Evolutionary conservation across 75 land plant genomes (phyloP), one percentile per base, ranked within the genome.

Genomic region (Sequoiadendron giganteum): DNA sequence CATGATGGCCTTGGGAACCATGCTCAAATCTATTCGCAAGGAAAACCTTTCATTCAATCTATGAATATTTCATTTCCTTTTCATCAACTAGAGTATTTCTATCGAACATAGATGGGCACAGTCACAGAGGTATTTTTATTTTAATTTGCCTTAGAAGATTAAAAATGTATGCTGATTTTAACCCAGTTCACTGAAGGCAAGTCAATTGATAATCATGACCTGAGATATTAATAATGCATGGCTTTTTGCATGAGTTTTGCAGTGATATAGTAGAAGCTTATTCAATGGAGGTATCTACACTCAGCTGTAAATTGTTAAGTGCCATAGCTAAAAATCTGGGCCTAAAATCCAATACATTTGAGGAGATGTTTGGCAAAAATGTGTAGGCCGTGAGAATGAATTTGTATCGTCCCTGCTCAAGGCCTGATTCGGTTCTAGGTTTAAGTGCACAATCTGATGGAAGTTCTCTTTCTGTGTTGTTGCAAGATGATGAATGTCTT

Each of bases 211-310:
- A 13, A 10, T 13, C 2, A 52, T 13, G 10, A 52, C 14, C 54
- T 52, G 18, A 55, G 18, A 49, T 10, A 49, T 70, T 28, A 1
- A 42, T 42, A 42, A 1, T 70, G 19, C 10, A 30, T 70, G 43
- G 75, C n/a, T 70, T 70, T 1, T 28, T n/a, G 76, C 76, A 13
- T 13, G 43, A 6, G 19, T n/a, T 84, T 32, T 32, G 4, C 58
- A 94, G 94, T 85, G 93, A 94, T 75, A 90, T 91, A 72, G 89
- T 91, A 19, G 93, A 93, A 15, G 91, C 92, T 77, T 96, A 93
- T 54, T 55, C 90, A 21, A 8, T 42, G 18, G 90, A 95, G 83
- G 82, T 92, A 40, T 78, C 86, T 79, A 89, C 77, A 86, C 89
- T 94, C 18, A 75, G 89, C 61, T 85, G 84, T 55, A 82, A 19